Conservation (phyloP, 257 asterid genomes). For the Nicotiana paniculata region DNA sequence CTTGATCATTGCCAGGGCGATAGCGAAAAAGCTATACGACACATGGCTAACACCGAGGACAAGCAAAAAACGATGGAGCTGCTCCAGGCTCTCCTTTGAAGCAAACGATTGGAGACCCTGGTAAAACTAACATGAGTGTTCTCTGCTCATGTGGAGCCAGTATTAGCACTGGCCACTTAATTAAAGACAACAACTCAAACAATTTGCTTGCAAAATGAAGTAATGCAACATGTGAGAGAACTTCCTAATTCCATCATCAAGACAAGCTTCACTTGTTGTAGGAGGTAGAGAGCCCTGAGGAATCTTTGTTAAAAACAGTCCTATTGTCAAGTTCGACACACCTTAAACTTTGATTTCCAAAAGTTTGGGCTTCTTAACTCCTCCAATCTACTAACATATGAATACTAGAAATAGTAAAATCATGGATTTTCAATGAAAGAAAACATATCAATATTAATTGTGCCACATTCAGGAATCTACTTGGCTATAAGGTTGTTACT, state of each 20-base stretch:
- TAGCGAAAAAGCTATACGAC: slow-evolving; percentile 66
- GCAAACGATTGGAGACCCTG: slow-evolving; percentile 81
- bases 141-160: slow-evolving; percentile 1
- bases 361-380: background rate
- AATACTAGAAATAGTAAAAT: background rate
- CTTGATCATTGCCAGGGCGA: slow-evolving; percentile 86
- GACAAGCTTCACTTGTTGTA: background rate
- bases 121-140: background rate
- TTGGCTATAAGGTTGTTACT: background rate
- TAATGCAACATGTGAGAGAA: background rate
- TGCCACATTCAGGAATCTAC: background rate
- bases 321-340: background rate
- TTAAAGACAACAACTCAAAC: background rate
- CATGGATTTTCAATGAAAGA: background rate
- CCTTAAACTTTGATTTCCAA: background rate
- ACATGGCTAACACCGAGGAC: slow-evolving; percentile 82
- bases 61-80: slow-evolving; percentile 87
- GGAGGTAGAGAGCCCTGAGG: background rate
- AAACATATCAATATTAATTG: background rate
- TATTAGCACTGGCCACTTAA: background rate
- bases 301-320: background rate
- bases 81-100: slow-evolving; percentile 91
- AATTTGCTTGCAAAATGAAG: background rate
- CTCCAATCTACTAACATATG: background rate
- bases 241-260: background rate